Base-by-base conservation (phyloP, 306 rosid genomes). In the Lathyrus sativus region DNA sequence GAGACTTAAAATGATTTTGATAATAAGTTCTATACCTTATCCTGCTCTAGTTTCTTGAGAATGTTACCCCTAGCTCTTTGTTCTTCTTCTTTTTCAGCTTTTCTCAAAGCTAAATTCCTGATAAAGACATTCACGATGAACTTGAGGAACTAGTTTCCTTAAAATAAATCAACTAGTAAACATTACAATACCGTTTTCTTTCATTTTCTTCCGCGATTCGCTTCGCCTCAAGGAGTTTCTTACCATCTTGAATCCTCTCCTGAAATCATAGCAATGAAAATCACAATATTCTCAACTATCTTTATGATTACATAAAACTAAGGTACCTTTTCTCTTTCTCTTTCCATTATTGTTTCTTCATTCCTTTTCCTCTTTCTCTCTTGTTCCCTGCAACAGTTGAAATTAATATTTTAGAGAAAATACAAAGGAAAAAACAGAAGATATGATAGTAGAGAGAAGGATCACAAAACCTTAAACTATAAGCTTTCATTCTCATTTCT, bases 41-140 rank as follows among this genome's bases (percentile, higher is more conserved):
- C 95, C 62, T 88, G 96, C 62, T 87, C 85, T 49, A 92, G 81
- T 80, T 85, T 87, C 79, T 62, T 63, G 12, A 80, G 65, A 57
- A 88, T 81, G 59, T 37, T 83, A 35, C 77, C 83, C 70, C 89
- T 83, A 60, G 96, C 96, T 76, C 79, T 85, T 77, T 82, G 84
- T 82, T 86, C 89, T 67, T 89, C 98, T 73, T 84, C 81, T 71
- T 81, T 88, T 85, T 87, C 96, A 29, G 82, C 81, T 80, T 88
- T 82, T 71, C 46, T 62, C 17, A 75, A 75, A 19, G 83, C 42
- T 50, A 82, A 49, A 62, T 76, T 4, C 46, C 98, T 89, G 88
- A 77, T 39, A 66, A 68, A 5, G 53, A 65, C 56, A 50, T 17
- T 50, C 28, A 18, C 51, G 44, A 28, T 9, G 65, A 69, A 11